Base-by-base conservation (phyloP, 768 basidiomycete genomes). In the Boletus coccyginus region DNA sequence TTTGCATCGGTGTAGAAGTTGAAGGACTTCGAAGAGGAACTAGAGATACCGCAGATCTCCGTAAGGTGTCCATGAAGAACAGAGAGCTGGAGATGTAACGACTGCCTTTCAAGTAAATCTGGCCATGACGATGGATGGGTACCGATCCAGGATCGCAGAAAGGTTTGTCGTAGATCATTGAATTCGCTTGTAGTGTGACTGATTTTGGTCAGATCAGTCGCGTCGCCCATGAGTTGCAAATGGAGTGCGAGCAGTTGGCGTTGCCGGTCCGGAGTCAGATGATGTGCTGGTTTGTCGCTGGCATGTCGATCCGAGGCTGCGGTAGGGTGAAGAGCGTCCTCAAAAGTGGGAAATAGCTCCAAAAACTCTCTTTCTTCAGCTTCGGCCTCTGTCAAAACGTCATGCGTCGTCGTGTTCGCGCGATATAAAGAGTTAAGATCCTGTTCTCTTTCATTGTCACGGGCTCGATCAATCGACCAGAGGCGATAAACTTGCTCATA, bases 1-100 rank as follows among this genome's bases (percentile, higher is more conserved):
- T 96, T 93, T n/a, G 81, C 60, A 58, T 94, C 92, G 13, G 70
- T 58, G 64, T 98, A 98, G 75, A 97, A 97, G 69, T 92, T 84
- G 66, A 86, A 82, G 17, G 77, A 42, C 53, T 59, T 59, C 3
- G 56, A 40, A 41, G 59, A 45, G 24, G 59, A 32, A 55, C 50
- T 24, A 50, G 70, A 41, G n/a, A 60, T 24, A 17, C 52, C 63
- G 36, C 68, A 61, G 12, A 82, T 68, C 9, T 62, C 64, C 14
- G 64, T 62, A 9, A 78, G 61, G 29, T 77, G 73, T 27, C 74
- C 64, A 39, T 76, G 75, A 40, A 91, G 74, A 50, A 82, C 64
- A 10, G 71, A 65, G 21, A 88, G 68, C 59, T 84, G 86, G 50
- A 82, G 74, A 17, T 78, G 74, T 39, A 81, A 67, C 44, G 84